Evolutionary conservation across 768 basidiomycete species (phyloP).

Genomic region (Pleurotus cornucopiae): DNA sequence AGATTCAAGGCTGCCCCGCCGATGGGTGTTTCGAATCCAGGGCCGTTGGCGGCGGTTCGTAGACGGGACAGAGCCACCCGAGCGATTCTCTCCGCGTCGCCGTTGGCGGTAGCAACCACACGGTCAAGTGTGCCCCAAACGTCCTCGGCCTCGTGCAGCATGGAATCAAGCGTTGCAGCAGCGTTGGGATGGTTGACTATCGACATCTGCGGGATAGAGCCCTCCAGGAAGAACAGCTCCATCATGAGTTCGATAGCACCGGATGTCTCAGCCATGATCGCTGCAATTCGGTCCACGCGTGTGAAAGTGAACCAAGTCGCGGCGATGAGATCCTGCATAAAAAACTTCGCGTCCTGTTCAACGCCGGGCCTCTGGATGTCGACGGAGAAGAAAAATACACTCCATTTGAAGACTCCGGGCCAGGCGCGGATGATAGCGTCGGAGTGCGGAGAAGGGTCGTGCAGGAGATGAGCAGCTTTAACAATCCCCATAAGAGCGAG

Average conservation of each 20-base stretch:
- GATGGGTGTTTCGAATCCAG: conserved; percentile 15
- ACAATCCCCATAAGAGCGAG: conserved; percentile 27
- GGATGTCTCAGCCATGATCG: conserved; percentile 23
- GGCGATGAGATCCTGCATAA: conserved; percentile 24
- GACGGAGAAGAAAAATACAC: conserved; percentile 24
- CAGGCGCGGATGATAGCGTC: conserved; percentile 22
- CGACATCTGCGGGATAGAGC: conserved; percentile 15
- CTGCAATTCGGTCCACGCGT: conserved; percentile 22
- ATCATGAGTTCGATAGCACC: conserved; percentile 31
- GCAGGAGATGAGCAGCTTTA: conserved; percentile 22
- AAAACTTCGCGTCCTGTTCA: conserved; percentile 13
- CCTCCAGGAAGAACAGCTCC: conserved; percentile 28
- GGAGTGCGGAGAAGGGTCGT: conserved; percentile 16
- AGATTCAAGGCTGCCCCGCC: conserved; percentile 25
- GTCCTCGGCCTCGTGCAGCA: conserved; percentile 18
- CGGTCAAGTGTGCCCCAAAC: conserved; percentile 19
- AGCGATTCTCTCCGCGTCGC: conserved; percentile 22
- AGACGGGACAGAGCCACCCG: conserved; percentile 25
- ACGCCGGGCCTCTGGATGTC: conserved; percentile 17
- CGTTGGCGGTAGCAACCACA: conserved; percentile 22
- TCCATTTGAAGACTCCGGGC: conserved; percentile 34
- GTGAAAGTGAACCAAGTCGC: conserved; percentile 23
- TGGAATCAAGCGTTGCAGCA: conserved; percentile 25
- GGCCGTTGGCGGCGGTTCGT: conserved; percentile 16
- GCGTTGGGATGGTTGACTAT: conserved; percentile 20